Base-by-base conservation (phyloP, 192 early-diverging fungal genomes). In the Gorgonomyces haynaldii region DNA sequence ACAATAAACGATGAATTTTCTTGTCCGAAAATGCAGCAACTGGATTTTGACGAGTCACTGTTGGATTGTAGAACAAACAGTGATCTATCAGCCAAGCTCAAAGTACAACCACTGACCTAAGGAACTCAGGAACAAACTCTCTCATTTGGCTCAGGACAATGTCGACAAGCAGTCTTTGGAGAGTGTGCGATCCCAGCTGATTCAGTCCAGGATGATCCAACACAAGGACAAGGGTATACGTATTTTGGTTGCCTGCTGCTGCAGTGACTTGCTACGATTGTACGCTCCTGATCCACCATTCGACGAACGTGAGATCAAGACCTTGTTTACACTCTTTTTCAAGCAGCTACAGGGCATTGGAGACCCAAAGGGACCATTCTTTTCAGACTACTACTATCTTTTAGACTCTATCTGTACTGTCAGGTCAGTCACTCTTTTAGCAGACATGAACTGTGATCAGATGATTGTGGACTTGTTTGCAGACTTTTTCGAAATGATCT, bases 201-300 rank as follows among this genome's bases (percentile, higher is more conserved):
- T n/a, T n/a, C n/a, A n/a, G n/a, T 19, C 15, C 10, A 38, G 35
- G 13, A 61, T 98, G 29, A 41, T 85, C 8, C 50, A 59, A 25
- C 85, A 95, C 65, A 86, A 81, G 38, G 89, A 95, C 57, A 72
- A 79, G 32, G 83, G 81, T 13, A 82, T 95, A 13, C 69, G 69
- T 23, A 73, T 78, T 17, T 76, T 67, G 12, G 61, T 53, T 0
- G 78, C 88, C 2, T 90, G 87, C 60, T 96, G 91, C 60, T 67
- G 95, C 28, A 86, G 90, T 0, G 95, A 98, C 52, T 66, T 96
- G 0, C 73, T 98, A 27, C 74, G 91, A 16, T 66, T 98, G 7
- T 91, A 83, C 60, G 95, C 95, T 10, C 92, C 92, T 7, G 88
- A 94, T 44, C 84, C 88, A 3, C 94, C 94, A 7, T 96, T 94